Conservation (phyloP, 2,329 filamentous ascomycete species). For the Chaetothyriales sp. region DNA sequence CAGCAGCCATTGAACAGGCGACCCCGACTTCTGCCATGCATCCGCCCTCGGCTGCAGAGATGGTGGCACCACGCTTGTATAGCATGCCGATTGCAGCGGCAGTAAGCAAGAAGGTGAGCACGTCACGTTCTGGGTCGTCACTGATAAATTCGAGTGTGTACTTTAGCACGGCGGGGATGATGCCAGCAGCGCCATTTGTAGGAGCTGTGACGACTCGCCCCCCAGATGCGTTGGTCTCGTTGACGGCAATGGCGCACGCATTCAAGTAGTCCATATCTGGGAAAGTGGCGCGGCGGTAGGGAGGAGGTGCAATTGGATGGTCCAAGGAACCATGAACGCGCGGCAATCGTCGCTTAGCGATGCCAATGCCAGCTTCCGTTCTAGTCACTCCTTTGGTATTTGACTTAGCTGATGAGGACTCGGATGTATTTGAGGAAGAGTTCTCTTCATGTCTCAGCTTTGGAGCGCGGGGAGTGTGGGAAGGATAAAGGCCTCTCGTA, state of each 20-base stretch:
- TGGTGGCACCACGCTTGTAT: slow-evolving; percentile 14
- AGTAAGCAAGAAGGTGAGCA: slow-evolving; percentile 12
- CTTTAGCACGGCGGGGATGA: slow-evolving; percentile 14
- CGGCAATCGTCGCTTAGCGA: slow-evolving; percentile 3
- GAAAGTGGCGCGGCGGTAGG: slow-evolving; percentile 8
- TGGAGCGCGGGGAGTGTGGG: slow-evolving; percentile 1
- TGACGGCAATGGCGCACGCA: slow-evolving; percentile 13
- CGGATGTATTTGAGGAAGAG: neutral
- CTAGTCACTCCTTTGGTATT: neutral
- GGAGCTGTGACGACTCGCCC: slow-evolving; percentile 9
- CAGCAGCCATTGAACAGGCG: slow-evolving; percentile 14
- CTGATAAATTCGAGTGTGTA: slow-evolving; percentile 13
- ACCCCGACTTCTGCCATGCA: slow-evolving; percentile 16
- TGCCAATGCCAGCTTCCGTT: neutral
- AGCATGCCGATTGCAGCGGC: slow-evolving; percentile 13
- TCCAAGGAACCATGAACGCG: slow-evolving; percentile 7
- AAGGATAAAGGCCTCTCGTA: slow-evolving; percentile 12
- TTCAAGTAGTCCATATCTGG: slow-evolving; percentile 14
- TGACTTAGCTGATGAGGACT: neutral
- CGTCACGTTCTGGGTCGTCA: slow-evolving; percentile 13
- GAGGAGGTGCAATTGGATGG: slow-evolving; percentile 9
- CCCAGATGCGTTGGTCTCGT: slow-evolving; percentile 12
- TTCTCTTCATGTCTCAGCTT: neutral
- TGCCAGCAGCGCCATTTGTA: slow-evolving; percentile 13
- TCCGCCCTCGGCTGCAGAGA: slow-evolving; percentile 13